Conservation (phyloP, 192 early-diverging fungal species). For the Linnemannia exigua region DNA sequence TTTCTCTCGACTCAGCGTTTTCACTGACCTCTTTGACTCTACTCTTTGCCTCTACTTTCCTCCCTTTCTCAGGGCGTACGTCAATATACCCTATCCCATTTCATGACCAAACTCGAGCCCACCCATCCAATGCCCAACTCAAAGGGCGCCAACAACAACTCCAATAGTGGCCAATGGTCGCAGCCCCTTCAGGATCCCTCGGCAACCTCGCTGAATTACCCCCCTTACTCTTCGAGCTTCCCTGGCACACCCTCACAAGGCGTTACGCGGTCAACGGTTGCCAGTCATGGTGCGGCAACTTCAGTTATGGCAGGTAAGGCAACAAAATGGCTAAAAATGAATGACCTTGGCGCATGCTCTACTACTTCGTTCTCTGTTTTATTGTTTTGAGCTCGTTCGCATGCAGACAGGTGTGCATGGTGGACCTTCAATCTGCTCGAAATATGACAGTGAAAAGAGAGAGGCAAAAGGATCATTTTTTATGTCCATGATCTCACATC, state of each 20-base stretch:
- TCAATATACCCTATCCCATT: background rate
- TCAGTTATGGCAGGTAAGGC: constrained; percentile 22
- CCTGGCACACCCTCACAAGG: constrained; percentile 27
- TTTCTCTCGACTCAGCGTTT: background rate
- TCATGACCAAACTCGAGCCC: constrained; percentile 53
- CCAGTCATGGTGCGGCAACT: background rate
- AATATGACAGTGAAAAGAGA: background rate
- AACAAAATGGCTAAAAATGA: background rate
- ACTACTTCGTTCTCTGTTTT: background rate
- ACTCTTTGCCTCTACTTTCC: constrained; percentile 4
- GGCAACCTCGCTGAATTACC: constrained; percentile 26
- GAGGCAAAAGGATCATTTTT: background rate
- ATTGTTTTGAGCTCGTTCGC: background rate
- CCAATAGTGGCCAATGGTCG: constrained; percentile 31
- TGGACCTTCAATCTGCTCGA: constrained; percentile 11
- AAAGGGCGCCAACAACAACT: constrained; percentile 30
- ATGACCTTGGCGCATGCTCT: background rate
- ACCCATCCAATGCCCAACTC: constrained; percentile 42
- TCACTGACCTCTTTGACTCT: background rate
- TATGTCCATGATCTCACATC: background rate
- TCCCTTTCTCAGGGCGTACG: background rate
- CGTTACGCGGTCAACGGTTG: constrained; percentile 14
- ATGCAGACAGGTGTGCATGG: background rate
- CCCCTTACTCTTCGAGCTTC: constrained; percentile 31
- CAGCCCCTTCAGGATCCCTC: constrained; percentile 36